Evolutionary conservation across 768 basidiomycete genomes (phyloP), one percentile per base, ranked within the genome.

Genomic region (Daedalea quercina): DNA sequence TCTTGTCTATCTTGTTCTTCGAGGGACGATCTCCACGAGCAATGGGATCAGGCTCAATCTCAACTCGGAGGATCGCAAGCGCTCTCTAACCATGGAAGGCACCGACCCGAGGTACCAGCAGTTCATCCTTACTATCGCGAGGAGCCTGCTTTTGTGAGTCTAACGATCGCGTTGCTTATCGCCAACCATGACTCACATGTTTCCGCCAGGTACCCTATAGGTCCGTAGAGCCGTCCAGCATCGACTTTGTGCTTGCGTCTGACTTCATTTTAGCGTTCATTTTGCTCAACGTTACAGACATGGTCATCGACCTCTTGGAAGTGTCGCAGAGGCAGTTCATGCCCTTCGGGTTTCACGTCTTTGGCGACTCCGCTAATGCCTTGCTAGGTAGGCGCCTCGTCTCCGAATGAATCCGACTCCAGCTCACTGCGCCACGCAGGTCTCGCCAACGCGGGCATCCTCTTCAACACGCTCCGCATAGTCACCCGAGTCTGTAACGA

Each of bases 111-210:
- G 77, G 51, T 87, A 87, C 60, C 76, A 79, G 53, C 74, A 70
- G 23, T 85, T 87, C 61, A 72, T 88, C 24, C 71, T 72, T 26
- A 73, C 75, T n/a, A 74, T 90, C 49, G 77, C 82, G 24, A 72
- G 77, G 54, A 81, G 77, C 52, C 84, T 88, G 83, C 70, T 87
- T 43, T 89, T 84, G 87, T 87, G 57, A 51, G 78, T 65, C 26
- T 31, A 60, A 4, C 19, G 34, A 23, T 3, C 40, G 28, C 54
- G 33, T 33, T 12, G 41, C 13, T 25, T 42, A 31, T 34, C 24
- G 47, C 31, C n/a, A 40, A 24, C 15, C 33, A 55, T 44, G 26
- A 26, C 44, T 52, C 53, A 15, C 63, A 35, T 28, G 13, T 23
- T 52, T 22, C 23, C 50, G 35, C 12, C 58, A 84, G 82, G 81